phyloP scores from a whole-genome alignment of 805 yeast species.

The Candida ascalaphidarum region DNA sequence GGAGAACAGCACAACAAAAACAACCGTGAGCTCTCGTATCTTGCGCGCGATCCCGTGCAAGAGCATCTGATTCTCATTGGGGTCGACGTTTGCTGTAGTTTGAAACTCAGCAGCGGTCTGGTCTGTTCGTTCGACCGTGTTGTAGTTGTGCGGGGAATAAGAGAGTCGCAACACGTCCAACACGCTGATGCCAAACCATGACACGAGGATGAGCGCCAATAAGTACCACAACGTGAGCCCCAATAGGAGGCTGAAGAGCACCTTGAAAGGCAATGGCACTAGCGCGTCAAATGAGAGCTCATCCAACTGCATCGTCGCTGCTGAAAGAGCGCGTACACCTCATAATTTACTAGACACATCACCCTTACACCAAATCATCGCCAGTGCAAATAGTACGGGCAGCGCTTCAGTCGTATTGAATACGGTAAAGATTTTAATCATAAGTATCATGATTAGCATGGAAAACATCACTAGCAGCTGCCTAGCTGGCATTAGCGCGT shows the following conservation, averaged over 20 bases:
- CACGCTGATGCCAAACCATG: constrained; percentile 34
- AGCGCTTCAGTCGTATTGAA: too few species aligned
- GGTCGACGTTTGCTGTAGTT: constrained; percentile 20
- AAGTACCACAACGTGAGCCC: constrained; percentile 50
- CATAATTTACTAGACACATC: neutral
- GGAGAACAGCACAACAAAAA: constrained; percentile 7
- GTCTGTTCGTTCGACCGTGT: constrained; percentile 13
- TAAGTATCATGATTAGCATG: constrained; percentile 57
- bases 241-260: constrained; percentile 38
- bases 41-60: constrained; percentile 26
- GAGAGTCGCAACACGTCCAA: constrained; percentile 33
- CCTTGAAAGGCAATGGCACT: constrained; percentile 34
- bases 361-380: neutral
- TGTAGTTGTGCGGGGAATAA: constrained; percentile 29
- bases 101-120: constrained; percentile 19
- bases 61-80: constrained; percentile 20
- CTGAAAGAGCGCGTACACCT: constrained; percentile 2
- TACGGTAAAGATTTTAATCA: constrained; percentile 29
- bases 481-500: too few species aligned
- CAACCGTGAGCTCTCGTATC: constrained; percentile 17
- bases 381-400: neutral
- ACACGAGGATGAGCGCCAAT: constrained; percentile 31
- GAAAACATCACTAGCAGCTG: constrained; percentile 45
- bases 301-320: constrained; percentile 3
- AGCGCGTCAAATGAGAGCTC: constrained; percentile 16